A percentile compares a stretch with the other conserved stretches of the same genome.
Evolutionary conservation across 2,329 filamentous ascomycete genomes (phyloP).

Genomic region (Phialophora verrucosa): DNA sequence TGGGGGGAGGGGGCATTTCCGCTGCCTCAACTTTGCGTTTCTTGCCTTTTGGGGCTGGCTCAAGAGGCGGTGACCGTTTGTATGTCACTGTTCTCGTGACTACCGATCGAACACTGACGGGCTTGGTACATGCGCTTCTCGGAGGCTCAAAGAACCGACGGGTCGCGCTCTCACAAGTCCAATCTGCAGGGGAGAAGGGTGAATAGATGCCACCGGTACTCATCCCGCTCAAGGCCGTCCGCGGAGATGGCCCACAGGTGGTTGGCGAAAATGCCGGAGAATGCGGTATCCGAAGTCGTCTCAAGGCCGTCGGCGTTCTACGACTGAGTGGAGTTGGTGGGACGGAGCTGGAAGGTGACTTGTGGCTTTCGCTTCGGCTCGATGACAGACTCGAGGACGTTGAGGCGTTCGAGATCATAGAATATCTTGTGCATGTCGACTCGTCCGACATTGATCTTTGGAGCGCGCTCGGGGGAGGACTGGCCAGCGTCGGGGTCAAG

Average conservation of each 20-base stretch:
- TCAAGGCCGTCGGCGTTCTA: constrained; percentile 60
- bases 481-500: constrained; percentile 72
- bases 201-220: constrained; percentile 61
- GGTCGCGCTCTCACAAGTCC: constrained; percentile 69
- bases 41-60: constrained; percentile 90
- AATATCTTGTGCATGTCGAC: constrained; percentile 47
- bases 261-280: constrained; percentile 72
- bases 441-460: constrained; percentile 47
- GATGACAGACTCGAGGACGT: constrained; percentile 48
- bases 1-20: constrained; percentile 33
- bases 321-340: constrained; percentile 66
- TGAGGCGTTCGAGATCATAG: constrained; percentile 47
- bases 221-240: constrained; percentile 59
- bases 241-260: constrained; percentile 65
- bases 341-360: constrained; percentile 66
- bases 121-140: constrained; percentile 67
- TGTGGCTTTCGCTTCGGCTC: constrained; percentile 62
- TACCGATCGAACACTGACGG: constrained; percentile 78
- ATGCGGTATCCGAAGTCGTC: constrained; percentile 75
- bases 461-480: constrained; percentile 63
- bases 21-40: constrained; percentile 69
- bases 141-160: constrained; percentile 65
- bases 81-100: constrained; percentile 95
- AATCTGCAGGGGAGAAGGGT: constrained; percentile 82
- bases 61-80: constrained; percentile 73